Base-by-base conservation (phyloP, 768 basidiomycete genomes). In the Boletellus emodensis region DNA sequence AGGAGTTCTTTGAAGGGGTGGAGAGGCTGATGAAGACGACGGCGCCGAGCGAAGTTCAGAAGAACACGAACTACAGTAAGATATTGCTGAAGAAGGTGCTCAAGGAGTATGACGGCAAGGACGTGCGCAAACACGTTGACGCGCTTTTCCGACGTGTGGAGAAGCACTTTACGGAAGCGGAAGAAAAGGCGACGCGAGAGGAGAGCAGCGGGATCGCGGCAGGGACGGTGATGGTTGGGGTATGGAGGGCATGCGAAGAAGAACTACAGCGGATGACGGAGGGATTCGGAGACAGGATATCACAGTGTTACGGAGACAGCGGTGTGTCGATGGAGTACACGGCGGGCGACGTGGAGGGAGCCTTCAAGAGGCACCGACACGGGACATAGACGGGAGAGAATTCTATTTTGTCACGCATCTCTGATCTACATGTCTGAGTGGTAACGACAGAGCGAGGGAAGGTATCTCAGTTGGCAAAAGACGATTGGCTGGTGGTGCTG, bases 1-100 rank as follows among this genome's bases (percentile, higher is more conserved):
- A 96, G 94, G 95, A 97, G 66, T 96, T 87, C 69, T 96, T 97
- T 58, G 91, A 96, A 40, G 92, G 90, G 6, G 75, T 96, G 35
- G 93, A 97, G 61, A 83, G 87, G n/a, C 76, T 92, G 12, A 73
- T 95, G 30, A 84, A 87, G 65, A 87, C 84, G 5, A 87, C 87
- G 2, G 82, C 87, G 10, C 78, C 91, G 0, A 76, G 76, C 26
- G 92, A 95, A 58, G 80, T 97, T 18, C 70, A 83, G 8, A 80
- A 82, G 45, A 92, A 87, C 64, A 74, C 77, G 52, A 82, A 76
- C 40, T 96, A 90, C 67, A 90, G 75, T 61, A 84, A 85, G 59
- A 80, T 82, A 0, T 72, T 86, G 0, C 71, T 95, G n/a, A 91
- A 90, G 67, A 91, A 90, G 62, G 77, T 89, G 13, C 70, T 91